phyloP scores from a whole-genome alignment of 805 yeast genomes.

The Citeromyces matritensis region DNA sequence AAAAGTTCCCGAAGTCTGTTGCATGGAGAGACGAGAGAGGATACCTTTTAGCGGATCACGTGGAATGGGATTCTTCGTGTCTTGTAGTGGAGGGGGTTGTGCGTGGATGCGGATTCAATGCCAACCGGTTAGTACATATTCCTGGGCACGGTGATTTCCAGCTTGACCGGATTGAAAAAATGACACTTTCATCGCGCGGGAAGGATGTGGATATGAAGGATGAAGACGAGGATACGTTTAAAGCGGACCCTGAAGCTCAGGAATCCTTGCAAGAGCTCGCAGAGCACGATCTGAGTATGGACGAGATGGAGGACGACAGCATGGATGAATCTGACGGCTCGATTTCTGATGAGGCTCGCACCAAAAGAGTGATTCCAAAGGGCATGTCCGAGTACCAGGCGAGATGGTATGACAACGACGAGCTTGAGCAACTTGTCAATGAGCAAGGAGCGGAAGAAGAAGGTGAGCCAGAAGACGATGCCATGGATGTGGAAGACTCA shows the following conservation, averaged over 20 bases:
- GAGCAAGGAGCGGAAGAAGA: conserved; percentile 21
- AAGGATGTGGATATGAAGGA: conserved; percentile 5
- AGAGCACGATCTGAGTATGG: conserved; percentile 23
- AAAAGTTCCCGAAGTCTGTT: conserved; percentile 71
- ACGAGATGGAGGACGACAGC: conserved; percentile 15
- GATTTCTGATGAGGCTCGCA: conserved; percentile 6
- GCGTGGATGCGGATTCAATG: conserved; percentile 74
- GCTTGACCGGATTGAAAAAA: conserved; percentile 47
- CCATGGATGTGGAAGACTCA: conserved; percentile 16
- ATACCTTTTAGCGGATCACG: conserved; percentile 62
- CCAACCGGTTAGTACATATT: conserved; percentile 67
- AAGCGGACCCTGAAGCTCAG: conserved; percentile 21
- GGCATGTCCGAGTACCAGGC: conserved; percentile 72
- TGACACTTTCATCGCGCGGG: conserved; percentile 7
- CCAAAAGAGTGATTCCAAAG: conserved; percentile 26
- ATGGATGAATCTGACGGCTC: conserved; percentile 12
- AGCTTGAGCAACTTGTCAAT: conserved; percentile 21
- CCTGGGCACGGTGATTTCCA: conserved; percentile 89
- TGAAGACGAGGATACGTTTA: conserved; percentile 11
- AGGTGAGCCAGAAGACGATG: conserved; percentile 15
- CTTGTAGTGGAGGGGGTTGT: conserved; percentile 69
- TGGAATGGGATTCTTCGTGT: conserved; percentile 25
- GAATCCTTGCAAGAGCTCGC: conserved; percentile 48
- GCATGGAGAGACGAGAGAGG: conserved; percentile 93
- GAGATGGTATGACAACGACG: conserved; percentile 60